Evolutionary conservation across 2,329 filamentous ascomycete genomes (phyloP).

Genomic region (Ophiocordyceps australis): DNA sequence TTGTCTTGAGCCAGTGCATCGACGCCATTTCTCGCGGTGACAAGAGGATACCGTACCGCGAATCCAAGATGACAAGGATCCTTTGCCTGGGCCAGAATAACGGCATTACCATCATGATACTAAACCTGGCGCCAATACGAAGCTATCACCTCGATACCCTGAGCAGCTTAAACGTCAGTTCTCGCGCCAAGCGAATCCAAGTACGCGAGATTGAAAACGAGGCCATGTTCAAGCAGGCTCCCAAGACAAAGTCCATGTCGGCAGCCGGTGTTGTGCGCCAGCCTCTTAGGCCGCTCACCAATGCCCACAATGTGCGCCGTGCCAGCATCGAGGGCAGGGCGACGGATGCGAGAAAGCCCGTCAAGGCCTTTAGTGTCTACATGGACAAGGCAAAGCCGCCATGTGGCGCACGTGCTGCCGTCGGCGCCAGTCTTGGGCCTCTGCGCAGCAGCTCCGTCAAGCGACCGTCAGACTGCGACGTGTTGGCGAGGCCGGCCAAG

Average conservation of each 20-base stretch:
- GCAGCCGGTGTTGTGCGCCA: constrained; percentile 39
- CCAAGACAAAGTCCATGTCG: constrained; percentile 28
- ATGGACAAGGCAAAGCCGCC: constrained; percentile 49
- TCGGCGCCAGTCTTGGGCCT: constrained; percentile 8
- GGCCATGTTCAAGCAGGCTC: constrained; percentile 64
- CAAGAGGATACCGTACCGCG: constrained; percentile 74
- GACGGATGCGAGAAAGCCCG: constrained; percentile 43
- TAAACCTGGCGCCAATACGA: constrained; percentile 81
- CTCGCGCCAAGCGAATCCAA: constrained; percentile 89
- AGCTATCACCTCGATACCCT: constrained; percentile 89
- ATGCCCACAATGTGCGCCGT: constrained; percentile 56
- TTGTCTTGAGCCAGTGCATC: constrained; percentile 86
- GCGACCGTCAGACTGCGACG: constrained; percentile 22
- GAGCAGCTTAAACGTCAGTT: constrained; percentile 87
- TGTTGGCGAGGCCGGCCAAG: constrained; percentile 26
- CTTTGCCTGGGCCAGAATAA: constrained; percentile 86
- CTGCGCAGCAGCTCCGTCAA: constrained; percentile 13
- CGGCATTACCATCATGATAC: constrained; percentile 88
- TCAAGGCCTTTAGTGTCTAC: constrained; percentile 77
- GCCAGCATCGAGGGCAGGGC: constrained; percentile 26
- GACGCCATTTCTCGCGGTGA: constrained; percentile 71
- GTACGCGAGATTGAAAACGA: constrained; percentile 93
- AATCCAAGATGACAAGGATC: constrained; percentile 95
- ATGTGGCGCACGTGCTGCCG: too few relatives aligned
- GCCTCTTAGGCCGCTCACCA: constrained; percentile 59